Percentiles rank a stretch among this genome's conserved stretches.
These are phyloP conservation scores for Colletotrichum sublineola DNA, from an alignment of 2,329 filamentous ascomycete genomes.

Conservation along the genomic window DNA sequence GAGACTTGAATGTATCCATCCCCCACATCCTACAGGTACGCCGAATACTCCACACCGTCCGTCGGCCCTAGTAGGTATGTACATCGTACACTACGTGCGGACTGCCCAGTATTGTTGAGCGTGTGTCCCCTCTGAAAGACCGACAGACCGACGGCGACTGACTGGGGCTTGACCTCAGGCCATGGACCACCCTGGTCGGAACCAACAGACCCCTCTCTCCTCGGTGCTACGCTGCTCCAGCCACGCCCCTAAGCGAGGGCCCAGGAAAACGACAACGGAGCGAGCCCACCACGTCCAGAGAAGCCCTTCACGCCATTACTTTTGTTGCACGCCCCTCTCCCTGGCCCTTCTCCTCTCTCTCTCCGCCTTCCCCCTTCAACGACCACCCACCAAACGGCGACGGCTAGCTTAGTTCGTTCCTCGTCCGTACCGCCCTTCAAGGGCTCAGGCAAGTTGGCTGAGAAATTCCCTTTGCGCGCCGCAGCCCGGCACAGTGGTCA, in stretches of 20 bases:
- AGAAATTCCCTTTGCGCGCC: slow-evolving; percentile 22
- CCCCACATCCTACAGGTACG: neutral
- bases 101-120: slow-evolving; percentile 23
- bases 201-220: slow-evolving; percentile 38
- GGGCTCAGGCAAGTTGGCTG: slow-evolving; percentile 36
- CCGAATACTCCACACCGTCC: slow-evolving; percentile 16
- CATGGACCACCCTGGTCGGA: slow-evolving; percentile 33
- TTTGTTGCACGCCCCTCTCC: slow-evolving; percentile 33
- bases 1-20: neutral
- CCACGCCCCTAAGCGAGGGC: slow-evolving; percentile 44
- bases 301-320: slow-evolving; percentile 19
- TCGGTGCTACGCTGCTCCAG: slow-evolving; percentile 52
- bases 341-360: slow-evolving; percentile 11
- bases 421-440: slow-evolving; percentile 34
- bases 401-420: slow-evolving; percentile 30
- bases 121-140: slow-evolving; percentile 28
- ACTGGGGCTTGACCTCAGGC: slow-evolving; percentile 40
- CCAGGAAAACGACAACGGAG: slow-evolving; percentile 31
- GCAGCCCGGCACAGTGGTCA: slow-evolving; percentile 39
- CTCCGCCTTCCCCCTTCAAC: slow-evolving; percentile 12
- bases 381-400: slow-evolving; percentile 41
- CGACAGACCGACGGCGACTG: slow-evolving; percentile 40
- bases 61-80: slow-evolving; percentile 11
- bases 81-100: neutral
- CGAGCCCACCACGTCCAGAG: slow-evolving; percentile 24